phyloP scores from a whole-genome alignment of 2,329 filamentous ascomycete species.

The Trichoderma simmonsii region DNA sequence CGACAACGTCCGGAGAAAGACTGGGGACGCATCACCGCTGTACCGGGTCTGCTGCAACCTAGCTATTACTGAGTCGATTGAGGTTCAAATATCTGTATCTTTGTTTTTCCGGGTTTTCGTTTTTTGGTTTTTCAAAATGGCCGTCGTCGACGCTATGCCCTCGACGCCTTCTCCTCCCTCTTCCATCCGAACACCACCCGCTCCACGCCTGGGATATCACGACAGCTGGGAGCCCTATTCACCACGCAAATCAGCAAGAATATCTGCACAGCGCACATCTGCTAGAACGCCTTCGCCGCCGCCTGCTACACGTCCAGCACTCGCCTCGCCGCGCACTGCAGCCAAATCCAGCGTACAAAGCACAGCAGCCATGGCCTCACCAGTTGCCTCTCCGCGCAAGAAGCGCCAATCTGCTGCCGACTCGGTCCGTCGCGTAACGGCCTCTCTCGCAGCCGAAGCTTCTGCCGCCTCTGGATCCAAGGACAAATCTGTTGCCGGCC shows the following conservation, averaged over 20 bases:
- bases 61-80: not conserved
- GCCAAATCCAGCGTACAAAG: slow-evolving; percentile 31
- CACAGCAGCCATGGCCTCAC: slow-evolving; percentile 38
- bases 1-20: slow-evolving; percentile 19
- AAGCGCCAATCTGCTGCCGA: slow-evolving; percentile 48
- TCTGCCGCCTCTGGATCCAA: slow-evolving; percentile 41
- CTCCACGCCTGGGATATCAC: slow-evolving; percentile 63
- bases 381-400: slow-evolving; percentile 49
- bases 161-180: slow-evolving; percentile 60
- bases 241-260: slow-evolving; percentile 65
- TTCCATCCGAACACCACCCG: slow-evolving; percentile 62
- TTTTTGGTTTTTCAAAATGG: slow-evolving; percentile 27
- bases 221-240: slow-evolving; percentile 72
- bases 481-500: slow-evolving; percentile 24
- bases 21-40: not conserved
- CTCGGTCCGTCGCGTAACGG: slow-evolving; percentile 46
- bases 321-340: slow-evolving; percentile 33
- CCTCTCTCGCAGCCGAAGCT: slow-evolving; percentile 44
- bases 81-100: not conserved
- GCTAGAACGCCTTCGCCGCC: slow-evolving; percentile 56
- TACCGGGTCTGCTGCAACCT: not conserved
- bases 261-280: slow-evolving; percentile 53
- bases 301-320: slow-evolving; percentile 33
- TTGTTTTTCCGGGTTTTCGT: slow-evolving; percentile 7
- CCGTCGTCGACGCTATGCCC: slow-evolving; percentile 29